Evolutionary conservation across 495 filamentous ascomycete genomes (phyloP), one percentile per base, ranked within the genome.

Genomic region (Xylaria bambusicola): DNA sequence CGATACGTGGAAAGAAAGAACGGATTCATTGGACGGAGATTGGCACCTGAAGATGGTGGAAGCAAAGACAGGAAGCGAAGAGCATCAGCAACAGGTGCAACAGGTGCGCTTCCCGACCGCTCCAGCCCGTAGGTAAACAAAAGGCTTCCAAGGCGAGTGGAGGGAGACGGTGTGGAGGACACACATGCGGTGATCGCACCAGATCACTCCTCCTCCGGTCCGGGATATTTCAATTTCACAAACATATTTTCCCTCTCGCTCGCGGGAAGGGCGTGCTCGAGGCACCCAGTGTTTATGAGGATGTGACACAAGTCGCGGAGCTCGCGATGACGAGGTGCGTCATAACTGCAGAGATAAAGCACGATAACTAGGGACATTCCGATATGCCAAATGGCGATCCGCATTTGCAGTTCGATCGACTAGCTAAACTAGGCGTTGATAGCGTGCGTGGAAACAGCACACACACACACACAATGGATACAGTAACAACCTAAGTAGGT

Each of bases 351-450:
- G 58, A 61, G 51, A 56, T 61, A 24, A 56, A 56, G 64, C 64
- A 62, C 31, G 67, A 60, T 63, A 70, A 65, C 62, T 61, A 62
- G 62, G 62, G 62, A 65, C 64, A 63, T 70, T 67, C 68, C 68
- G 66, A 68, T 65, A 64, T 64, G 63, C 60, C 58, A 61, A 66
- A 68, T 64, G 62, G 61, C 62, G 68, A 66, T 68, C 65, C 66
- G 67, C 68, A 64, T 61, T 62, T 57, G 40, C 63, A 59, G 64
- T 66, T 68, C 64, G 58, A 58, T 64, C 38, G 52, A 44, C 45
- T 45, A 33, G 41, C 29, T 26, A 41, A 2, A 9, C 17, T 18
- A 12, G 23, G 29, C 10, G 10, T 5, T 33, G 5, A 10, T 35
- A 51, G 31, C n/a, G 6, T 46, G 31, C 23, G 6, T 29, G 21